Evolutionary conservation across 2,329 filamentous ascomycete genomes (phyloP).

Genomic region (Diplodia mutila): DNA sequence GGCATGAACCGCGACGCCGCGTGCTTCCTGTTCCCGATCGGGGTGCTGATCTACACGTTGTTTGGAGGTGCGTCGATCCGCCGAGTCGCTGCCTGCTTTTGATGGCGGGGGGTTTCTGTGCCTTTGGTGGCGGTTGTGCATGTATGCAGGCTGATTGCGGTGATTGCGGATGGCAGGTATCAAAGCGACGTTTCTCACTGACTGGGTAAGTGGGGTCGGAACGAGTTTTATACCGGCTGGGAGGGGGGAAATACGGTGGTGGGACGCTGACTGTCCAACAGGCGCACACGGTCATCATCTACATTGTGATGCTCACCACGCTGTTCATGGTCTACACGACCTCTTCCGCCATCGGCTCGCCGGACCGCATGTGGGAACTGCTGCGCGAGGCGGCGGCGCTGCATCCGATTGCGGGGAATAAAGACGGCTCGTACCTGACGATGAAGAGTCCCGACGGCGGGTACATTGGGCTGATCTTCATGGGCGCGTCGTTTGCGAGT

Average conservation of each 20-base stretch:
- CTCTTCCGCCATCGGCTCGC: constrained; percentile 53
- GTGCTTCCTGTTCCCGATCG: constrained; percentile 34
- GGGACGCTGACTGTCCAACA: not conserved
- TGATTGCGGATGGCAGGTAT: not conserved
- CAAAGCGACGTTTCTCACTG: constrained; percentile 28
- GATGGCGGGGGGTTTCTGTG: too few species aligned
- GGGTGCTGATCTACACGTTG: constrained; percentile 35
- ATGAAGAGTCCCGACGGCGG: constrained; percentile 57
- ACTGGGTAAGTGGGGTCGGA: constrained; percentile 37
- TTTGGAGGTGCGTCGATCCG: constrained; percentile 35
- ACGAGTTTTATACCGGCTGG: too few species aligned
- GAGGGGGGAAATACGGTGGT: too few species aligned
- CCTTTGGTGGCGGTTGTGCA: too few species aligned
- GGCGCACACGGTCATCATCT: constrained; percentile 33
- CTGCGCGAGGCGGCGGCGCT: constrained; percentile 50
- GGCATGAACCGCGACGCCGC: constrained; percentile 34
- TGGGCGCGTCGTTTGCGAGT: constrained; percentile 21
- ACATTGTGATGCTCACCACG: constrained; percentile 60
- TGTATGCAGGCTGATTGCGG: too few species aligned
- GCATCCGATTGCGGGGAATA: constrained; percentile 56
- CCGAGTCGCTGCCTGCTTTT: too few species aligned
- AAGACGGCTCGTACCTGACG: constrained; percentile 59
- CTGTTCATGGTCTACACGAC: constrained; percentile 55
- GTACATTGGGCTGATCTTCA: constrained; percentile 22
- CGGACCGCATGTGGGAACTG: constrained; percentile 55